Base-by-base conservation (phyloP, 2,329 filamentous ascomycete genomes). In the Pseudonectria foliicola region DNA sequence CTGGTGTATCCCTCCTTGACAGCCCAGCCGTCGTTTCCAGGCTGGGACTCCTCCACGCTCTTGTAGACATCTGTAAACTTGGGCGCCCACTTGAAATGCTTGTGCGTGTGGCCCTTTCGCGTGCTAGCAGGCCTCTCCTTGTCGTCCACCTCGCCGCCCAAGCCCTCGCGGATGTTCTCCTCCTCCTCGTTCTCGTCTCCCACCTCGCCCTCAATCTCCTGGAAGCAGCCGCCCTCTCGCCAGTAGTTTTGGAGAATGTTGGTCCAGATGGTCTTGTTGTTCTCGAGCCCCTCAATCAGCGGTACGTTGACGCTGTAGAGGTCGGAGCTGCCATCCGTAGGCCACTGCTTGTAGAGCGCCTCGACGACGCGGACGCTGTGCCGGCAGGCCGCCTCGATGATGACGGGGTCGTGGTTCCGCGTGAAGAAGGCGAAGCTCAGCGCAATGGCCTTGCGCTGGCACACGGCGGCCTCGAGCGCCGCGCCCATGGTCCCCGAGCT, bases 21-120 rank as follows among this genome's bases (percentile, higher is more conserved):
- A 25, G 82, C 82, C 87, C 90, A 95, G 6, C 90, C 92, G 61
- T 98, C 92, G 55, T 87, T 93, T 4, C 88, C 88, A 4, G 85
- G 84, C 23, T 70, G 68, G 26, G 82, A 79, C 45, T 82, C 75
- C 48, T 88, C 78, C n/a, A 95, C 88, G 47, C 84, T 89, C 55
- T 83, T 77, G 60, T 87, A 87, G 3, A 96, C 87, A 60, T 94
- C 89, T 24, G 76, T 71, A 61, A 96, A 92, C 44, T 77, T 77
- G 3, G 90, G 92, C 31, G 85, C 79, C 92, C 92, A 96, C 63
- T 90, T 93, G 70, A 95, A 96, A 61, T 93, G 85, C 58, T 85
- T 86, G 60, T 94, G 86, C 37, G 68, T 73, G 56, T 87, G 80
- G 21, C 71, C 64, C 27, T 63, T 52, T 27, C 38, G 35, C 10